Conservation (phyloP, 2,329 filamentous ascomycete genomes). For the Colletotrichum orbiculare region DNA sequence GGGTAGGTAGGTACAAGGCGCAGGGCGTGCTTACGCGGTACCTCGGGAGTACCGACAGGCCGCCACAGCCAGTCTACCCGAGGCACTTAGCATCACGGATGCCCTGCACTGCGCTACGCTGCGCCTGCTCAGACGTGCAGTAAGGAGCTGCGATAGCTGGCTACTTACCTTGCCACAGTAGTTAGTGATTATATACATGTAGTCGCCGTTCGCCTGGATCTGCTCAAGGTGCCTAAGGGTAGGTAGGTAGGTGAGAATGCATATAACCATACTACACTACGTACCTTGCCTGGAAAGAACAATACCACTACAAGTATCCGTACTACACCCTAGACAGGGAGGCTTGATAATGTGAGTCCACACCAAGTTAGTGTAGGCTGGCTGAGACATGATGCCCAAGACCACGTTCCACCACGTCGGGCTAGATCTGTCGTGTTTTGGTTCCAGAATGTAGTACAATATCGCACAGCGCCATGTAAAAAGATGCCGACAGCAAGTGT, state of each 20-base stretch:
- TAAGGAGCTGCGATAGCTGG: not conserved
- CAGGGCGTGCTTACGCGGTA: constrained; percentile 20
- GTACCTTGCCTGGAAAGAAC: no score
- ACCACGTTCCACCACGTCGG: constrained; percentile 22
- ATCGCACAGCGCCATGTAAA: no score
- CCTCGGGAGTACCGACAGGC: constrained; percentile 20
- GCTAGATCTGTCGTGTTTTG: constrained; percentile 7
- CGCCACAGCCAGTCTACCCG: not conserved
- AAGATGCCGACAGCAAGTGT: no score
- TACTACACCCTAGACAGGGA: not conserved
- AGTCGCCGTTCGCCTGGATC: no score
- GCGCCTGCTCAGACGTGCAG: not conserved
- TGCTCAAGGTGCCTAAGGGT: not conserved
- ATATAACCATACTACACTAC: no score
- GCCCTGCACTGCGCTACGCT: not conserved
- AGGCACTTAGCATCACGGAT: not conserved
- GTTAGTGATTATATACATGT: no score
- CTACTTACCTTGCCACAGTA: no score
- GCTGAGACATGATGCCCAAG: constrained; percentile 22
- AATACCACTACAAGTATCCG: no score
- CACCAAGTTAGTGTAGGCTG: not conserved
- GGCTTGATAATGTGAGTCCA: not conserved
- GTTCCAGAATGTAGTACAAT: constrained; percentile 1
- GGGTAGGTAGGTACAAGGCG: constrained; percentile 14
- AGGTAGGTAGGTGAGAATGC: no score